Percentiles rank a stretch among this genome's conserved stretches.
Evolutionary conservation across 352 stramenopile species (phyloP).

Genomic region (Globisporangium spiculum): DNA sequence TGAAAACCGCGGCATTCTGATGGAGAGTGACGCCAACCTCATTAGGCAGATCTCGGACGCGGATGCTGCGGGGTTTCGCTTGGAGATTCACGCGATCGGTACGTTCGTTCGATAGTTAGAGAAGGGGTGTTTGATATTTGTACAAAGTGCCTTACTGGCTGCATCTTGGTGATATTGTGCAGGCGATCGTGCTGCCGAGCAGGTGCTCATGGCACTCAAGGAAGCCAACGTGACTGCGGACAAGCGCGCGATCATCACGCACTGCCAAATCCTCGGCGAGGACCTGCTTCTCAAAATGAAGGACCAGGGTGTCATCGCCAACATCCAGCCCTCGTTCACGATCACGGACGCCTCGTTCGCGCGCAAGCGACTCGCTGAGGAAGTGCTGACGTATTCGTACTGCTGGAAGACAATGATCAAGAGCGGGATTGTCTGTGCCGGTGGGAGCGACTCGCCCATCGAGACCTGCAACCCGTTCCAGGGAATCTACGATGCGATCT

Average conservation of each 20-base stretch:
- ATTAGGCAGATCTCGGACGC: conserved; percentile 62
- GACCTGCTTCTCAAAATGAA: conserved; percentile 75
- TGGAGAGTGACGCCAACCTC: conserved; percentile 70
- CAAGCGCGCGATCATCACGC: conserved; percentile 84
- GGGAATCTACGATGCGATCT: conserved; percentile 88
- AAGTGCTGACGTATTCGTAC: conserved; percentile 68
- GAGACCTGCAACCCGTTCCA: conserved; percentile 87
- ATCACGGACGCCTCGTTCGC: conserved; percentile 84
- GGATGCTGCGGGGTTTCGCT: conserved; percentile 51
- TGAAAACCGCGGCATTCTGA: conserved; percentile 75
- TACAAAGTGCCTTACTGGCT: conserved; percentile 10
- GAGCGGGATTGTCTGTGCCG: conserved; percentile 69
- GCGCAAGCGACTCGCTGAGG: conserved; percentile 62
- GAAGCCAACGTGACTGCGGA: conserved; percentile 38
- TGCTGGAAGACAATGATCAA: conserved; percentile 85
- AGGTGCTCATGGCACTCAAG: conserved; percentile 69
- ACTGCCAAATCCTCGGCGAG: conserved; percentile 84
- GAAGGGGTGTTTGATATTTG: background rate
- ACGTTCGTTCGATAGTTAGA: conserved; percentile 12
- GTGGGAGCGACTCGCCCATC: conserved; percentile 82
- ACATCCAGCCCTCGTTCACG: conserved; percentile 88
- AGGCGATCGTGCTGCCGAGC: conserved; percentile 71
- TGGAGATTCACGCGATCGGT: conserved; percentile 91
- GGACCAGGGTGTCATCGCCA: conserved; percentile 73
- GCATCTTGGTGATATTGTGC: background rate